Evolutionary conservation across 208 protist species (phyloP), one percentile per base, ranked within the genome.

Genomic region (Trypanosoma rangeli): DNA sequence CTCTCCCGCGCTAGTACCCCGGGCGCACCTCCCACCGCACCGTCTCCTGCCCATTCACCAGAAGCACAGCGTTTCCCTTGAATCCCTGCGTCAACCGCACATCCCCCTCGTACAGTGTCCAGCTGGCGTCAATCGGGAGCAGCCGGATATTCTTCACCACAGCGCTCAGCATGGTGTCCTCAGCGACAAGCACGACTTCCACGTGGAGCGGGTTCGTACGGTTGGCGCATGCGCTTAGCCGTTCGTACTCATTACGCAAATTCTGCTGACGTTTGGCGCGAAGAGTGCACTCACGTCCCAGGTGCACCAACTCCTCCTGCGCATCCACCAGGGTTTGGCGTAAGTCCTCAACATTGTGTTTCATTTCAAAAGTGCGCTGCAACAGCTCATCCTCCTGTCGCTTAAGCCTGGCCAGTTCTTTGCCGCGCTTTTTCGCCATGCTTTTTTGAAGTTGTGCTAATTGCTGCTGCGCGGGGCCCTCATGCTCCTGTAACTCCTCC

Each of bases 401-500:
- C 64, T 85, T 76, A 39, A 90, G 73, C 44, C 71, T 78, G 35
- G 74, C 54, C 28, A 84, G 70, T 68, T 95, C 89, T 64, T 85
- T 85, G 0, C 86, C 86, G 50, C 87, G 87, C 46, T 60, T 56
- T 50, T 80, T 77, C 28, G 10, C 46, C 29, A 84, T 65, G 37
- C 10, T 66, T 52, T 68, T 70, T 24, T 70, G 66, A 1, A 73
- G 15, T 28, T 76, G 58, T 33, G 64, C 62, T 22, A 71, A 15
- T 53, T 78, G 62, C 54, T 71, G 65, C 31, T 78, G 24, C 12
- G 70, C n/a, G 24, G 49, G 33, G 3, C 42, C 55, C 10, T 28
- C 35, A 3, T 48, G 1, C 33, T 64, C 57, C 18, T 54, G 49
- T 5, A 70, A 18, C 35, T 52, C 48, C 39, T 66, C 49, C 39